Base-by-base conservation (phyloP, 345 rosid species). In the Sonneratia caseolaris region DNA sequence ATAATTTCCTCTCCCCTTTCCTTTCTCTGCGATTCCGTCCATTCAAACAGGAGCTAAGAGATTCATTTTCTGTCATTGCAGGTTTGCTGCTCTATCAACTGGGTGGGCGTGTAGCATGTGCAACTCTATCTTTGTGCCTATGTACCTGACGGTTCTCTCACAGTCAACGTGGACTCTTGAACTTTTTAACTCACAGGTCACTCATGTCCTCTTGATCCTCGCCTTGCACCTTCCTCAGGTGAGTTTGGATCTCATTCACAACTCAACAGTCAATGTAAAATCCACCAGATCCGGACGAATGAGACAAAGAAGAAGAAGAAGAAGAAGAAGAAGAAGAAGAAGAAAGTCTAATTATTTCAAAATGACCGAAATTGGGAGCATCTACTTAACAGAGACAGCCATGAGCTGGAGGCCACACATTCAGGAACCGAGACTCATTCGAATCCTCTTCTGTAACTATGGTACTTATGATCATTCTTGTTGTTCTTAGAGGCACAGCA, bases 131-230 rank as follows among this genome's bases (percentile, higher is more conserved):
- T 64, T 87, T 47, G 91, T 90, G 19, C 99, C 98, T 0, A 80
- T 87, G 91, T 81, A 92, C 71, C 99, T 97, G 11, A 82, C 89
- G 10, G 76, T 81, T 69, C 68, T 90, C 51, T 71, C 89, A 37
- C 85, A 82, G 72, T 97, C 94, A 7, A 86, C 91, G n/a, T 95
- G 99, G 99, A 88, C 94, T 11, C 98, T 95, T 0, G 99, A 95
- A 81, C 97, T 95, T 77, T 56, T 90, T 70, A 95, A 98, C 47
- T 89, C 99, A 38, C 77, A 92, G 70, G 97, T 92, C 51, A 90
- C 86, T 2, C 92, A 90, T 71, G 71, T 71, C 66, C 86, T 87
- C 88, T 79, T 95, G 87, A 92, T 92, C 81, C 83, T 92, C 38
- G 94, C 79, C 15, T 27, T 92, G 99, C 81, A 88, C 97, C 74